phyloP scores from a whole-genome alignment of 1,139 yeast species.

The Candida pseudocylindracea region DNA sequence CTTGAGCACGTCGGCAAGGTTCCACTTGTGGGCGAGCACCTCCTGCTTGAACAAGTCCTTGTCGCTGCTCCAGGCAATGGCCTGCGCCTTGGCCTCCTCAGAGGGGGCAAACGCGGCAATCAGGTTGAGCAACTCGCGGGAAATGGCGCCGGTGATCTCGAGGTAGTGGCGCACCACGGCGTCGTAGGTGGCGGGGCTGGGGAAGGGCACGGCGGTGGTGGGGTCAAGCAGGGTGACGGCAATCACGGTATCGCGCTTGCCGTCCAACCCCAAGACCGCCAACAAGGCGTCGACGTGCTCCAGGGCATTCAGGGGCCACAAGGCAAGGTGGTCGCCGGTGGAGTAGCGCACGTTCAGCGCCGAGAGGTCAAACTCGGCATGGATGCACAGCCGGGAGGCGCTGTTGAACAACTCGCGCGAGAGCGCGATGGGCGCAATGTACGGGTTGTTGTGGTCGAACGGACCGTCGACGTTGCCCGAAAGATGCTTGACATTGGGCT shows the following conservation, averaged over 20 bases:
- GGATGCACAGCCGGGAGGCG: slow-evolving; percentile 59
- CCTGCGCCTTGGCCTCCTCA: slow-evolving; percentile 27
- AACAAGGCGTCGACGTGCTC: slow-evolving; percentile 49
- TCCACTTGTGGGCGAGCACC: slow-evolving; percentile 36
- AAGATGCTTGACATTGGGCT: slow-evolving; percentile 47
- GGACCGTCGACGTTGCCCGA: slow-evolving; percentile 36
- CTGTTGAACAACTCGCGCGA: slow-evolving; percentile 55
- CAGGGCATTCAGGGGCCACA: slow-evolving; percentile 82
- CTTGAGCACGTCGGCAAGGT: slow-evolving; percentile 58
- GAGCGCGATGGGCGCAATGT: slow-evolving; percentile 39
- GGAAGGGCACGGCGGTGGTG: slow-evolving; percentile 55
- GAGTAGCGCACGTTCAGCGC: slow-evolving; percentile 59
- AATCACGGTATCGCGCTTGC: slow-evolving; percentile 32
- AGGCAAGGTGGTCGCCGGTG: slow-evolving; percentile 91
- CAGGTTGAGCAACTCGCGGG: slow-evolving; percentile 69
- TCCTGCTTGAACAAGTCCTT: slow-evolving; percentile 44
- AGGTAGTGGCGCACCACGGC: slow-evolving; percentile 71
- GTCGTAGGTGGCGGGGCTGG: slow-evolving; percentile 78
- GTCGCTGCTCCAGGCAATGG: slow-evolving; percentile 37
- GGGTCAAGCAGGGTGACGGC: slow-evolving; percentile 53
- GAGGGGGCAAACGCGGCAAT: slow-evolving; percentile 70
- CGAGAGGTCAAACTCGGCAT: slow-evolving; percentile 69
- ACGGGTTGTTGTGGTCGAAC: slow-evolving; percentile 68
- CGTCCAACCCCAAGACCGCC: slow-evolving; percentile 34
- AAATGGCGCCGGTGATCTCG: slow-evolving; percentile 83